phyloP scores from a whole-genome alignment of 495 filamentous ascomycete species.

The Penicillium bialowiezense region DNA sequence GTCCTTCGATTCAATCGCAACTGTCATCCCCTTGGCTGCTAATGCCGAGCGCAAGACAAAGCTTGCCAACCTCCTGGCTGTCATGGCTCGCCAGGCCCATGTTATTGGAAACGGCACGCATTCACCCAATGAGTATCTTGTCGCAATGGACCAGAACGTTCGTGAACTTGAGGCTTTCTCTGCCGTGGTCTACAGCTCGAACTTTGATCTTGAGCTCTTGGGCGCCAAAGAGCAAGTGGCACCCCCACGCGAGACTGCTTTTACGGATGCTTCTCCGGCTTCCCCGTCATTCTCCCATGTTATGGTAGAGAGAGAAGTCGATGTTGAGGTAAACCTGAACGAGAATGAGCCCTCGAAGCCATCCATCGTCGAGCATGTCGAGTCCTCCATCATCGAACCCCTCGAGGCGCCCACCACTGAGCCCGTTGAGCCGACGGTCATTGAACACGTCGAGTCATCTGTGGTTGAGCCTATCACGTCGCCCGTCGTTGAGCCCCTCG shows the following conservation, averaged over 20 bases:
- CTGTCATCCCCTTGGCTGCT: conserved; percentile 29
- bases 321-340: neutral
- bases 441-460: neutral
- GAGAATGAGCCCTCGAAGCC: neutral
- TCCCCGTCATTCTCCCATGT: conserved; percentile 25
- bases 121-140: conserved; percentile 76
- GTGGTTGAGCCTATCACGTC: neutral
- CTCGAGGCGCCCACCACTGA: neutral
- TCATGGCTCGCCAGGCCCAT: conserved; percentile 85
- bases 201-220: conserved; percentile 70
- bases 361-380: neutral
- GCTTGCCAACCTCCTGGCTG: conserved; percentile 82
- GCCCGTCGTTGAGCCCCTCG: no score
- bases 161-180: conserved; percentile 90
- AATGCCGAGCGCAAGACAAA: conserved; percentile 58
- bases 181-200: conserved; percentile 89
- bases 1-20: conserved; percentile 42
- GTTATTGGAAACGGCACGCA: conserved; percentile 75
- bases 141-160: conserved; percentile 72
- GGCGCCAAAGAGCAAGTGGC: conserved; percentile 21
- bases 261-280: conserved; percentile 12
- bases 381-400: neutral
- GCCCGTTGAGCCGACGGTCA: neutral
- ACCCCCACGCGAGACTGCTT: conserved; percentile 6
- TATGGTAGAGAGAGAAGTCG: conserved; percentile 23